Percentiles rank a stretch among this genome's conserved stretches.
Evolutionary conservation across 805 yeast species (phyloP).

Genomic region (Starmera amethionina): DNA sequence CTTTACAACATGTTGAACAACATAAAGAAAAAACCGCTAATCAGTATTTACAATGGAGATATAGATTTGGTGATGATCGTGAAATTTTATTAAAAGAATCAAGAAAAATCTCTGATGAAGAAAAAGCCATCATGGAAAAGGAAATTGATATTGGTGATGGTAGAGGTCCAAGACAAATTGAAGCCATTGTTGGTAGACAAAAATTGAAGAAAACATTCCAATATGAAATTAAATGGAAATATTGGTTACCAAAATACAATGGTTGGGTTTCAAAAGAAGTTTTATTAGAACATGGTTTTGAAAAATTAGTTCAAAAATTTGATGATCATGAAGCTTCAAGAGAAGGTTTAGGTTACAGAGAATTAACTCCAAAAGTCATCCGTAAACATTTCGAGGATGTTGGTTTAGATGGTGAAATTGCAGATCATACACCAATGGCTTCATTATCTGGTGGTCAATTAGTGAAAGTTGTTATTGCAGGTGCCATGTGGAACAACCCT

Average conservation of each 20-base stretch:
- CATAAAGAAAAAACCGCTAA: conserved; percentile 97
- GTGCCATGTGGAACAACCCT: conserved; percentile 99
- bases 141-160: conserved; percentile 80
- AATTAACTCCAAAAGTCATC: conserved; percentile 81
- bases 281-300: conserved; percentile 75
- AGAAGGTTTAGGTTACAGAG: conserved; percentile 98
- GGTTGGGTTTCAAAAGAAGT: conserved; percentile 86
- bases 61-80: conserved; percentile 95
- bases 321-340: conserved; percentile 99
- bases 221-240: conserved; percentile 92
- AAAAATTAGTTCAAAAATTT: conserved; percentile 86
- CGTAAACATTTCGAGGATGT: conserved; percentile 96
- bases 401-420: conserved; percentile 96
- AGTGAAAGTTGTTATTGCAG: conserved; percentile 97
- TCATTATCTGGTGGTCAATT: conserved; percentile 96
- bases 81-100: conserved; percentile 92
- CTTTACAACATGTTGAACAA: conserved; percentile 92
- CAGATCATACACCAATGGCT: conserved; percentile 96
- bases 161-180: conserved; percentile 77
- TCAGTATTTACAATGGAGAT: conserved; percentile 97
- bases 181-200: conserved; percentile 96
- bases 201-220: conserved; percentile 94
- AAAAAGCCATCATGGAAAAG: conserved; percentile 66
- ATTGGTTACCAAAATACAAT: conserved; percentile 86
- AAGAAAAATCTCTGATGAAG: conserved; percentile 75